phyloP scores from a whole-genome alignment of 257 asterid genomes.

The Plectranthus barbatus region DNA sequence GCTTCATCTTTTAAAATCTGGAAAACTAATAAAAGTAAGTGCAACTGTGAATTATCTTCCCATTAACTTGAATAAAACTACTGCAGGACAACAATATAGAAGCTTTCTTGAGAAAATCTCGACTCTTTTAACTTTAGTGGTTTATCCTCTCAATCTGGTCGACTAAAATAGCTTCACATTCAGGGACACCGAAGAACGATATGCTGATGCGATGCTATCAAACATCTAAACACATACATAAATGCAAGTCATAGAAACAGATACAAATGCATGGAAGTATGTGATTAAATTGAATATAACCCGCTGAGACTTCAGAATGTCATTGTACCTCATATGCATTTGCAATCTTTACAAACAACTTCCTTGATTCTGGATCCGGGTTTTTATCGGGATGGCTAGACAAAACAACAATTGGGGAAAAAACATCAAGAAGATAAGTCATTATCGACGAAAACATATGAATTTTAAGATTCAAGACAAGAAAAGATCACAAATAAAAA shows the following conservation, averaged over 20 bases:
- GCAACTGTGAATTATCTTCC: background rate
- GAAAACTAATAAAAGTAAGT: slow-evolving; percentile 10
- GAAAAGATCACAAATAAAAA: background rate
- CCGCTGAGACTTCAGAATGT: background rate
- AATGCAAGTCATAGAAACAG: background rate
- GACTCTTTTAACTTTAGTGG: background rate
- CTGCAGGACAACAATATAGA: background rate
- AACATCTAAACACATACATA: background rate
- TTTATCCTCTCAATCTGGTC: background rate
- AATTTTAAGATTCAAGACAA: background rate
- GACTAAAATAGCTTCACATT: background rate
- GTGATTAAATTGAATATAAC: background rate
- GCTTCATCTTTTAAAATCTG: slow-evolving; percentile 94
- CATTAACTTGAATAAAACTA: background rate
- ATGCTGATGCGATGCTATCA: background rate
- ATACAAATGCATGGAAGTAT: background rate
- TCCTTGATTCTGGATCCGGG: slow-evolving; percentile 85
- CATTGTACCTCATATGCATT: slow-evolving; percentile 83
- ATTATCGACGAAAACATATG: background rate
- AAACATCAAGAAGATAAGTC: background rate
- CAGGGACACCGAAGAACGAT: background rate
- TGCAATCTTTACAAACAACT: slow-evolving; percentile 70
- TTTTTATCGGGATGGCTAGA: slow-evolving; percentile 91
- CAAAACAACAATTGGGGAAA: background rate
- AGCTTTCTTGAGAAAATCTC: background rate